These are phyloP conservation scores for Carex kokanica DNA, from an alignment of 176 grass and related monocot species.

Conservation along the genomic window DNA sequence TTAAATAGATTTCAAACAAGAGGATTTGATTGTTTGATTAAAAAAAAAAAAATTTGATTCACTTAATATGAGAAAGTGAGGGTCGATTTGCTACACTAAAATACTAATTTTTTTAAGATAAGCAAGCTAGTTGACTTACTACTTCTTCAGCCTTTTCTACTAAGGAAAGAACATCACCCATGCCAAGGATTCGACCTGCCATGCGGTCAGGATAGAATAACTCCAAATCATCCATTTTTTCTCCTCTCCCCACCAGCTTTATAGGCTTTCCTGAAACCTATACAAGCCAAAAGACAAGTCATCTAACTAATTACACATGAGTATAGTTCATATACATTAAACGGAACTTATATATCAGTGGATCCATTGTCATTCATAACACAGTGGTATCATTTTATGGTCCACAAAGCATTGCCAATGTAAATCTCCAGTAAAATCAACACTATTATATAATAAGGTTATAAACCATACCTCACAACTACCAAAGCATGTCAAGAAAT, in stretches of 20 bases:
- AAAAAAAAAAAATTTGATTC: neutral
- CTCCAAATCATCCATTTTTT: slow-evolving; percentile 87
- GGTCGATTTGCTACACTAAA: neutral
- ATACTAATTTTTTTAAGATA: neutral
- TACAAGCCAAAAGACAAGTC: slow-evolving; percentile 13
- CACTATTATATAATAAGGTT: neutral
- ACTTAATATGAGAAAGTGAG: neutral
- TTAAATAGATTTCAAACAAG: neutral
- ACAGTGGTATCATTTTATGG: neutral
- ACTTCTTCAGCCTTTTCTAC: slow-evolving; percentile 96
- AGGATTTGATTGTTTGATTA: neutral
- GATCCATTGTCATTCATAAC: neutral
- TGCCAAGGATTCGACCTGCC: slow-evolving; percentile 86
- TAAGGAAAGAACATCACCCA: slow-evolving; percentile 99
- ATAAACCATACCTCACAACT: neutral
- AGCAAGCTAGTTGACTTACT: slow-evolving; percentile 41
- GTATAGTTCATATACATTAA: slow-evolving; percentile 6
- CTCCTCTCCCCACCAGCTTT: slow-evolving; percentile 85
- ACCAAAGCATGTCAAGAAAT: slow-evolving; percentile 9
- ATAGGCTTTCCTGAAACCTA: slow-evolving; percentile 95
- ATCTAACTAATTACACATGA: neutral
- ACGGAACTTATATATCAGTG: neutral
- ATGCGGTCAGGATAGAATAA: slow-evolving; percentile 95
- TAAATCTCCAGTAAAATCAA: neutral
- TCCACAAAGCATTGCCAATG: neutral